Base-by-base conservation (phyloP, 2,329 filamentous ascomycete species). In the Arthrobotrys conoides region DNA sequence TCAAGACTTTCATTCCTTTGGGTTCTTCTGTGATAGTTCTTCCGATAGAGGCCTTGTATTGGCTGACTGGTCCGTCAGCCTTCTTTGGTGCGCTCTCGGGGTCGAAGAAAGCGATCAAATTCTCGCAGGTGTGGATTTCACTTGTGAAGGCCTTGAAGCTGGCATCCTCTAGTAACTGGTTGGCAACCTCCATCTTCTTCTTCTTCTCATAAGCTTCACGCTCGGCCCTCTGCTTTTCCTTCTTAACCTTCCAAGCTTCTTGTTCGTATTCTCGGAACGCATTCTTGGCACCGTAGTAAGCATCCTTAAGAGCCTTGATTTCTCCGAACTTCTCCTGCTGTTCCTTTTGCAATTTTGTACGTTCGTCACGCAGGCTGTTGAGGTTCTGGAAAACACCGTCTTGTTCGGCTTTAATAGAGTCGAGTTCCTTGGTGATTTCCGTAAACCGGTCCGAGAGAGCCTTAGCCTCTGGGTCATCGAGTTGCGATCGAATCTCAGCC, bases 401-500 rank as follows among this genome's bases (percentile, higher is more conserved):
- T 86, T 97, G 93, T 87, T 97, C 93, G 59, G 91, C 92, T 87
- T 96, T 97, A 87, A 99, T 93, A 78, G 87, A 85, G 84, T 98
- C 94, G 66, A 98, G 88, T 87, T 99, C 94, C 81, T 91, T 90
- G 86, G 96, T 92, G 83, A 97, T 90, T 85, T 90, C 89, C 83
- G 89, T 91, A 87, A 97, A 98, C 84, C 92, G 90, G 80, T 97
- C 94, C 83, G 91, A 93, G 76, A 97, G 87, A 5, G 93, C 93
- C 87, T 93, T 95, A 82, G 92, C 90, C 86, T 97, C 95, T 20
- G 96, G 94, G 85, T 97, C 94, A 83, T 97, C 94, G 84, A 97
- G 89, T 81, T 88, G 89, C 86, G 97, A 96, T 86, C 93, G 93
- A 84, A 97, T 91, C 82, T 93, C 91, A 84, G 94, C 91, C 83